Percentiles rank a stretch among this genome's conserved stretches.
phyloP scores from a whole-genome alignment of 371 early-diverging fungal species.

The Cokeromyces recurvatus region DNA sequence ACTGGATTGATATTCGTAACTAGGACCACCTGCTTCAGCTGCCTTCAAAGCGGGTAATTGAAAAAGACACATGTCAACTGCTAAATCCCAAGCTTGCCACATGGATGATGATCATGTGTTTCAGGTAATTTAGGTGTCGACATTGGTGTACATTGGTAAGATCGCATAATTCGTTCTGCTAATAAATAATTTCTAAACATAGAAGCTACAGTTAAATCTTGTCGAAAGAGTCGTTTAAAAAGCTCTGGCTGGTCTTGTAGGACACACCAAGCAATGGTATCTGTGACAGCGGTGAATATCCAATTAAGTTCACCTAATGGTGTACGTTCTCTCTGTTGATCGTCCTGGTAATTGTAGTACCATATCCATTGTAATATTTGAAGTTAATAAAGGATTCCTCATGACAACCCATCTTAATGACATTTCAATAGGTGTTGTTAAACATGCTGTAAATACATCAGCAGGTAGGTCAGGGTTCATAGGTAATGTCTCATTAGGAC shows the following conservation, averaged over 20 bases:
- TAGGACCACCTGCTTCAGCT: slow-evolving; percentile 52
- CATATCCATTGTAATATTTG: slow-evolving; percentile 80
- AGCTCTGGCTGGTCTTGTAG: slow-evolving; percentile 75
- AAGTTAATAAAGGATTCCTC: slow-evolving; percentile 72
- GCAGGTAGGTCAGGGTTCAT: slow-evolving; percentile 94
- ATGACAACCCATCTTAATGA: slow-evolving; percentile 91
- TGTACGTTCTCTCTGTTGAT: slow-evolving; percentile 83
- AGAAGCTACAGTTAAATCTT: slow-evolving; percentile 94
- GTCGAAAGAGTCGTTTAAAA: slow-evolving; percentile 90
- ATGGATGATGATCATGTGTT: slow-evolving; percentile 90
- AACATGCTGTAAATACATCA: slow-evolving; percentile 92
- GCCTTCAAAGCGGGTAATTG: slow-evolving; percentile 79
- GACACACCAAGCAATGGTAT: slow-evolving; percentile 98
- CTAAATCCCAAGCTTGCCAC: slow-evolving; percentile 96
- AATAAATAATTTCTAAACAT: slow-evolving; percentile 94
- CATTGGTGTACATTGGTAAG: slow-evolving; percentile 88
- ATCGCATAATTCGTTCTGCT: slow-evolving; percentile 93
- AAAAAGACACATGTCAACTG: slow-evolving; percentile 89
- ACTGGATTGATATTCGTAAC: slow-evolving; percentile 69
- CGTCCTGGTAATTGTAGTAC: slow-evolving; percentile 86
- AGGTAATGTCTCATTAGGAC: slow-evolving; percentile 80
- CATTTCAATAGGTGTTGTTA: slow-evolving; percentile 95
- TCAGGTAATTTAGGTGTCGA: slow-evolving; percentile 80
- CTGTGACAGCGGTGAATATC: slow-evolving; percentile 98
- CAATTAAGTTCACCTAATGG: slow-evolving; percentile 96